These are phyloP conservation scores for Heliamphora exappendiculata DNA, from an alignment of 148 eudicot species.

Conservation along the genomic window DNA sequence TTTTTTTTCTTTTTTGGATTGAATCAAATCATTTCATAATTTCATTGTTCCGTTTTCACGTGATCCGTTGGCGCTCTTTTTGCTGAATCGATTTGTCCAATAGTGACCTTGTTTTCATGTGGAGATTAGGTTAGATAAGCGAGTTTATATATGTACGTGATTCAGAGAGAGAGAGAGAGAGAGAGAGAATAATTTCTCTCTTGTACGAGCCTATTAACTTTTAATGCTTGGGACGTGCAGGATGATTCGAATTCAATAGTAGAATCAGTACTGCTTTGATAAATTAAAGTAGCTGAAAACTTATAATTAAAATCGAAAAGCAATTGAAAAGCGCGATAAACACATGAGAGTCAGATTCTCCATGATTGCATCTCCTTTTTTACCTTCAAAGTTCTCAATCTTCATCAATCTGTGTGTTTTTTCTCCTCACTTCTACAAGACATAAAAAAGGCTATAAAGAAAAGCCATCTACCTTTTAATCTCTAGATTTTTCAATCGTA, in stretches of 20 bases:
- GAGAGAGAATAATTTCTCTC: neutral
- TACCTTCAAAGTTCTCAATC: constrained; percentile 5
- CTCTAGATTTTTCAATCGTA: neutral
- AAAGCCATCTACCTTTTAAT: neutral
- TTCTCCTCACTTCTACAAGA: no score
- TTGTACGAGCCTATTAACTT: neutral
- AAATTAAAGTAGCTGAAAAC: constrained; percentile 2
- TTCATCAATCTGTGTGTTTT: no score
- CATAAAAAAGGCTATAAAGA: constrained; percentile 2
- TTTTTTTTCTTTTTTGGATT: neutral
- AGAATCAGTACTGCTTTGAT: neutral
- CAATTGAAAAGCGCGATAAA: constrained; percentile 15
- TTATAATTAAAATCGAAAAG: constrained; percentile 17
- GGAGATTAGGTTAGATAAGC: neutral
- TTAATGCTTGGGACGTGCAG: no score
- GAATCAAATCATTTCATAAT: neutral
- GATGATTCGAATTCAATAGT: no score
- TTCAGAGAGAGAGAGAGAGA: neutral
- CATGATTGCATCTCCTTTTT: constrained; percentile 33
- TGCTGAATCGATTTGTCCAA: constrained; percentile 19
- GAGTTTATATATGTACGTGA: neutral
- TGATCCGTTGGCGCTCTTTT: neutral
- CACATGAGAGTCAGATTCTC: constrained; percentile 23
- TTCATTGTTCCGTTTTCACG: neutral
- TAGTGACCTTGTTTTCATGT: constrained; percentile 3